phyloP scores from a whole-genome alignment of 1,139 yeast species.

The Saccharomyces hybrid region DNA sequence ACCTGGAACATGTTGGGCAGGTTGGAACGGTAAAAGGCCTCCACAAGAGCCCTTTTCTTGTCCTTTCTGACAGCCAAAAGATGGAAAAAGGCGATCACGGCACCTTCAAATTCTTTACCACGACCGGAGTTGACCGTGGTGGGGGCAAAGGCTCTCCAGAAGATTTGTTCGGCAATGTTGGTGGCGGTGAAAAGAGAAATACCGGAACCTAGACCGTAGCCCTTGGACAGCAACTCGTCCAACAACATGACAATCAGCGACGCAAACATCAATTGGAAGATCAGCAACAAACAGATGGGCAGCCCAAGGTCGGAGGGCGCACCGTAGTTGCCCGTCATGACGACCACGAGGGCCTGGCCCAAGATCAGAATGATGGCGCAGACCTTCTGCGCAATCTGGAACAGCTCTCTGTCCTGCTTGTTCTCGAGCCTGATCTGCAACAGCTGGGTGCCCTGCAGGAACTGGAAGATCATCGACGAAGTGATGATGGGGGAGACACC shows the following conservation, averaged over 20 bases:
- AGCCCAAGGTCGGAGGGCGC: conserved; percentile 80
- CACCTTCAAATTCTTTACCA: conserved; percentile 96
- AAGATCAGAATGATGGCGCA: conserved; percentile 83
- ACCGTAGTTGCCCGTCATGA: conserved; percentile 95
- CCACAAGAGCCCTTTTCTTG: conserved; percentile 84
- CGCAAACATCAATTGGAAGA: conserved; percentile 91
- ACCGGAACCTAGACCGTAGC: conserved; percentile 96
- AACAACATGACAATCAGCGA: conserved; percentile 82
- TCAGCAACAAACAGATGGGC: conserved; percentile 82
- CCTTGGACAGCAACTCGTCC: conserved; percentile 93
- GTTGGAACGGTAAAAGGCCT: conserved; percentile 89
- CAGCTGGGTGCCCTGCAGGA: conserved; percentile 89
- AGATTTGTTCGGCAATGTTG: conserved; percentile 91
- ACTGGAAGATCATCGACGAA: conserved; percentile 95
- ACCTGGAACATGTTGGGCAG: conserved; percentile 94
- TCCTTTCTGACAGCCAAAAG: conserved; percentile 80
- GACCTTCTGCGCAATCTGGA: conserved; percentile 89
- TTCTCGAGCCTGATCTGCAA: conserved; percentile 78
- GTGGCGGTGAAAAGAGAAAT: conserved; percentile 95
- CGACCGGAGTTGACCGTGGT: conserved; percentile 90
- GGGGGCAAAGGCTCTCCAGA: conserved; percentile 98
- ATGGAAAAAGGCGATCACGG: conserved; percentile 86
- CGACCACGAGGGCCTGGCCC: conserved; percentile 97
- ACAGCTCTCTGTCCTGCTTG: conserved; percentile 81
- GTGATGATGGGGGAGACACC: conserved; percentile 82